Percentiles rank a stretch among this genome's conserved stretches.
Conservation (phyloP, 345 rosid species). For the Pugionium cornutum region DNA sequence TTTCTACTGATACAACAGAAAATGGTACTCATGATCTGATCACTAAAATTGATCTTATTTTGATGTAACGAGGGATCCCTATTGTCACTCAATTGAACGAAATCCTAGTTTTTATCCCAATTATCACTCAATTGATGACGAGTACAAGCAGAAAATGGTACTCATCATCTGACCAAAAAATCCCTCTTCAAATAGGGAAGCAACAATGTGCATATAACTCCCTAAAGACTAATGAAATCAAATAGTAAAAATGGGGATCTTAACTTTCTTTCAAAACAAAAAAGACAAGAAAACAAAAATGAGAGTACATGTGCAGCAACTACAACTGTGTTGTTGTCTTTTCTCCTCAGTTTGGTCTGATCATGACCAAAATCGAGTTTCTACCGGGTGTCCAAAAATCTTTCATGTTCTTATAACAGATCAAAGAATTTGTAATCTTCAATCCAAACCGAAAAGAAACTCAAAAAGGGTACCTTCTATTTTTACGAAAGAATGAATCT, state of each 20-base stretch:
- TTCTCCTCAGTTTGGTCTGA: constrained; percentile 22
- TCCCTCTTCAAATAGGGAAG: too few species aligned
- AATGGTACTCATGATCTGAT: too few species aligned
- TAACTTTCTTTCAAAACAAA: constrained; percentile 19
- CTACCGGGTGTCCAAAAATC: constrained; percentile 25
- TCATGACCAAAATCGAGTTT: constrained; percentile 35
- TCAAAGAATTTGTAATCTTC: constrained; percentile 16
- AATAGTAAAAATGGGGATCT: constrained; percentile 8
- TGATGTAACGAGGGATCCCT: too few species aligned
- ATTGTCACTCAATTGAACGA: too few species aligned
- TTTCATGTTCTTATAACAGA: constrained; percentile 21
- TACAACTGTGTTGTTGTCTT: constrained; percentile 30
- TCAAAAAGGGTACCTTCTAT: constrained; percentile 23
- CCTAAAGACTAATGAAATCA: constrained; percentile 11
- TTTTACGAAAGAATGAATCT: constrained; percentile 24
- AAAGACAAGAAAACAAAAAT: background rate
- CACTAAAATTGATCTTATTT: too few species aligned
- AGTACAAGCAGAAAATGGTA: too few species aligned
- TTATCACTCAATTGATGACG: too few species aligned
- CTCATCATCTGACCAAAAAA: too few species aligned
- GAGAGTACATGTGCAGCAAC: constrained; percentile 31
- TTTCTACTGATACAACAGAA: background rate
- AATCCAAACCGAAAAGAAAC: constrained; percentile 25
- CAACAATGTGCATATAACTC: constrained; percentile 19
- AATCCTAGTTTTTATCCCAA: too few species aligned